Evolutionary conservation across 495 filamentous ascomycete genomes (phyloP), one percentile per base, ranked within the genome.

Genomic region (Parathielavia hyrcaniae): DNA sequence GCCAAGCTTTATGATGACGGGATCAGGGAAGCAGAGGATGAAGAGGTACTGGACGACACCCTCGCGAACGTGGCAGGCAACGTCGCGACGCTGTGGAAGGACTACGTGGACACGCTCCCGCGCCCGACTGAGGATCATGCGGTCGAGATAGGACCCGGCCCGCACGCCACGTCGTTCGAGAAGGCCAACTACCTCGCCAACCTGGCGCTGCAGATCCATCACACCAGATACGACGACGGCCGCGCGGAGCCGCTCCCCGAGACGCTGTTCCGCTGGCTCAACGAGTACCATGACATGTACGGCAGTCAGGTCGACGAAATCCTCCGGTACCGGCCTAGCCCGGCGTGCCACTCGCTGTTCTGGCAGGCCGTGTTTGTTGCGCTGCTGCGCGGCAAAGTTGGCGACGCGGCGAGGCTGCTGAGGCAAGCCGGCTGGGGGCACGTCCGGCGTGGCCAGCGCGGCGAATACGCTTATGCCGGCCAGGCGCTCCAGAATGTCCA

Each of bases 221-320:
- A 93, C 66, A 87, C 88, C 35, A 76, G 77, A 20, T 69, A 67
- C 58, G 72, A 77, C 34, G 70, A 74, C 8, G 72, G 70, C 48
- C 63, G 49, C 54, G 57, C 64, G 46, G 62, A 70, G 38, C 79
- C 87, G 7, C 72, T 92, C 7, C 88, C 91, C 14, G 83, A 84
- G 61, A 76, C 89, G 32, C 74, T 97, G 16, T 77, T 95, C 22
- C 79, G 86, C 58, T 97, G 90, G 90, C 75, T 95, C 39, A 77
- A 88, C 51, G 75, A 76, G 4, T 79, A 86, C 62, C 85, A 92
- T 65, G 78, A 83, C 47, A 73, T 85, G 26, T 84, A 83, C 59
- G 70, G 70, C 20, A 73, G 77, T 46, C 85, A 87, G 58, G 63
- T 87, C 4, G 73, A 81, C 40, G 71, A 83, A 13, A 72, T 95